Evolutionary conservation across 176 grass and related monocot genomes (phyloP), one percentile per base, ranked within the genome.

Genomic region (Zizania latifolia): DNA sequence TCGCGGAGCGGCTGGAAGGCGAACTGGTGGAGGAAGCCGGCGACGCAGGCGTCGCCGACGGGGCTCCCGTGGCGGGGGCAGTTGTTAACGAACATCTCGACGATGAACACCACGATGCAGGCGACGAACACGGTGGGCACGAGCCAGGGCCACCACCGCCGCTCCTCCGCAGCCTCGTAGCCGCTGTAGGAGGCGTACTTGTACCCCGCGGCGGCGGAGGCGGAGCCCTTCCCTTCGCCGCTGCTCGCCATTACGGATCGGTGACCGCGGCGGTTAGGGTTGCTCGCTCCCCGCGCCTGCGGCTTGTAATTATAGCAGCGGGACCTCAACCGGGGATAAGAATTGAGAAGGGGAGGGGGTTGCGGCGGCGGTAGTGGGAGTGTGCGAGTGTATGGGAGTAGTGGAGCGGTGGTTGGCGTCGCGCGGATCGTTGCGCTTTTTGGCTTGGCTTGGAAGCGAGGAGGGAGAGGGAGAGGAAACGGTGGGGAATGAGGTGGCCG

Each of bases 21-120:
- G 72, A 97, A 86, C 0, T 85, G 93, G 29, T 40, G 85, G 59
- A 97, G 93, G 71, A 93, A 86, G 0, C 76, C 30, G n/a, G 63
- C 85, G 43, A 86, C 64, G 93, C 90, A 97, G 16, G 31, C 67
- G 53, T 60, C 72, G 24, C 85, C 90, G 26, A 68, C 76, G 40
- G 79, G 24, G 26, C 55, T 75, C 37, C 60, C 44, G 62, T 89
- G 79, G 23, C 24, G 68, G 9, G 87, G 93, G 77, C 93, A 97
- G 66, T 97, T 62, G 62, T 97, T 93, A 62, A 89, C 55, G 58
- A 84, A 88, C 90, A 97, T 97, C 93, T 90, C 93, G 50, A 67
- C 90, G 70, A 81, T 66, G 76, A 97, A 97, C 66, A 97, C 83
- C 32, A 44, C 88, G 60, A 93, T 65, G 80, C 87, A 88, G 4